Base-by-base conservation (phyloP, 2,329 filamentous ascomycete genomes). In the Colletotrichum euphorbiae region DNA sequence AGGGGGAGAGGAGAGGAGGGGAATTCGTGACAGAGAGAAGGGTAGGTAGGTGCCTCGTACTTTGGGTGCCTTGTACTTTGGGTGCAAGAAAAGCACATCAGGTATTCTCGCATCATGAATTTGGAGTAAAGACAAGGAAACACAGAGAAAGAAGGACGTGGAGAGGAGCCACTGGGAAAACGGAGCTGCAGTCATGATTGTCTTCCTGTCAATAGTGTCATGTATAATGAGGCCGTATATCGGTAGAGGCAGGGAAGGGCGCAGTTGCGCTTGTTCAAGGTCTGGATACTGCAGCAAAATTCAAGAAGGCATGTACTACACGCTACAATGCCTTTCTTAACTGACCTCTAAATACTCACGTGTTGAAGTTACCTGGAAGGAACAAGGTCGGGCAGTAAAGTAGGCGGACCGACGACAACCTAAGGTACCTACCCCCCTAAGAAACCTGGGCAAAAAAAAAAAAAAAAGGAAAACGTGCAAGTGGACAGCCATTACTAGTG, bases 161-260 rank as follows among this genome's bases (percentile, higher is more conserved):
- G 43, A 59, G 56, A 48, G 17, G 56, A n/a, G 28, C 12, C 42
- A 21, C 43, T 33, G 6, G 24, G 40, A 24, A 13, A 17, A 21
- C 55, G 28, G 28, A 17, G 40, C 55, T 46, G 55, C 55, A 45
- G 28, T 50, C 28, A n/a, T n/a, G 28, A 28, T 31, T 24, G 15
- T 55, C 52, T 28, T 24, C n/a, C 36, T 55, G 31, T 42, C 52
- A 54, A 54, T 54, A 54, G 50, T 36, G 28, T 15, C 21, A 19
- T 31, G 36, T 28, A 33, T 58, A 24, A 33, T 11, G 21, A 58
- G 55, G 28, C 15, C 11, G 38, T 36, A 33, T 58, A 48, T 66
- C 62, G 40, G 59, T 54, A 61, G 56, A 61, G 62, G 19, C 62
- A 60, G 62, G 62, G 62, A 65, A 50, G 56, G 40, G 52, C 45